phyloP scores from a whole-genome alignment of 139 green algal species.

The Axilococcus clingmanii region DNA sequence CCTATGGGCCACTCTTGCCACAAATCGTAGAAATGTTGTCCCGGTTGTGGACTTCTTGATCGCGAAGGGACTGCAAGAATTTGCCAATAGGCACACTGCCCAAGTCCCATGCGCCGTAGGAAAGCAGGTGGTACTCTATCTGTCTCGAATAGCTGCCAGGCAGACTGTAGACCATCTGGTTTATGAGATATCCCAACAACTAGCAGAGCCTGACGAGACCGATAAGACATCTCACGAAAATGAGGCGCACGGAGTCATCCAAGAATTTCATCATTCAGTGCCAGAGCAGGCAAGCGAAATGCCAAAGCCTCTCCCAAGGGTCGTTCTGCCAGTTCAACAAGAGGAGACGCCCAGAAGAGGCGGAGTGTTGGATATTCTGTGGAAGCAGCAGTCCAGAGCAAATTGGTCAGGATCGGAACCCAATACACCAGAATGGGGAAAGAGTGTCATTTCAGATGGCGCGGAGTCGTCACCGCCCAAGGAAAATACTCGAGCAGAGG shows the following conservation, averaged over 20 bases:
- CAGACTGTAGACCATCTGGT: conserved; percentile 81
- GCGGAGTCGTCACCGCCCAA: background rate
- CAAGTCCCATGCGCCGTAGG: conserved; percentile 24
- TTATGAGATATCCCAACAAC: conserved; percentile 44
- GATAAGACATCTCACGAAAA: no score
- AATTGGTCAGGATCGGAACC: background rate
- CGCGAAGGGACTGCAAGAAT: conserved; percentile 43
- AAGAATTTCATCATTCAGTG: no score
- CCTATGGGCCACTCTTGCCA: conserved; percentile 74
- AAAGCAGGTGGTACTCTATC: conserved; percentile 75
- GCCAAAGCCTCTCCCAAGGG: no score
- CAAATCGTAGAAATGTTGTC: conserved; percentile 67
- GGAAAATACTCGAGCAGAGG: background rate
- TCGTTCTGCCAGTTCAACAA: background rate
- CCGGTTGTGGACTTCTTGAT: conserved; percentile 81
- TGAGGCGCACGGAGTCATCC: no score
- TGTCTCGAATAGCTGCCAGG: conserved; percentile 64
- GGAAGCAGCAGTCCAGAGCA: background rate
- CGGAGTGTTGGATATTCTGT: conserved; percentile 1
- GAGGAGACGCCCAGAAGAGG: background rate
- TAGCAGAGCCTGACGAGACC: conserved; percentile 19
- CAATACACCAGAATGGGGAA: no score
- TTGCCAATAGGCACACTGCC: background rate
- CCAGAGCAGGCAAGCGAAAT: no score
- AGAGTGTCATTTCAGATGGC: background rate